Evolutionary conservation across 805 yeast genomes (phyloP), one percentile per base, ranked within the genome.

Genomic region (Barnettozyma salicaria): DNA sequence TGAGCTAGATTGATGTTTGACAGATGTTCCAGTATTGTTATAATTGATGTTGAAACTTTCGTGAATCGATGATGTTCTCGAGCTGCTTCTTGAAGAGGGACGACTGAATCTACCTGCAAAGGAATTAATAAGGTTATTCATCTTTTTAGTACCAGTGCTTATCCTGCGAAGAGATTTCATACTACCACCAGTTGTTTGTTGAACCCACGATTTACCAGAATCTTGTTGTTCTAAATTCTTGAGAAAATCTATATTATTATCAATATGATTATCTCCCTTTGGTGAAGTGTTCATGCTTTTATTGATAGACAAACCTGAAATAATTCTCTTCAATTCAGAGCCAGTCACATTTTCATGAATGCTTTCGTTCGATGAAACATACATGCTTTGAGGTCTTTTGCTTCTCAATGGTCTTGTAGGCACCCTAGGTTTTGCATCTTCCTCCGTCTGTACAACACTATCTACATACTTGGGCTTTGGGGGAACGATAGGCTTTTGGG

Each of bases 211-310:
- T 50, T 45, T 50, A 13, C 61, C 61, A 28, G 56, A 55, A 39
- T 63, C 62, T 35, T 63, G 65, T 21, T 56, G 57, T 10, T 66
- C 59, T 17, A 66, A 41, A 19, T 47, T 55, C 34, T 58, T 61
- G 24, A 67, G 38, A 42, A 64, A 67, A 22, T 61, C 70, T 18
- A 66, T 56, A 25, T 61, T 65, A 37, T 61, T 62, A 41, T 59
- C 56, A 32, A 52, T 52, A 21, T 52, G 53, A 36, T 47, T 44
- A 32, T 31, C 25, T 11, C 44, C 54, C 13, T 51, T 52, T 16
- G 52, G 55, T 33, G 56, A 49, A 8, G 43, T 44, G 4, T 40
- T 26, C 5, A 43, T 38, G 3, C 45, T 30, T 21, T 16, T 21
- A 21, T 44, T 41, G 6, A 39, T 22, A 9, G 56, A 49, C 20